These are phyloP conservation scores for Kalaharituber pfeilii DNA, from an alignment of 2,329 filamentous ascomycete species.

Conservation along the genomic window DNA sequence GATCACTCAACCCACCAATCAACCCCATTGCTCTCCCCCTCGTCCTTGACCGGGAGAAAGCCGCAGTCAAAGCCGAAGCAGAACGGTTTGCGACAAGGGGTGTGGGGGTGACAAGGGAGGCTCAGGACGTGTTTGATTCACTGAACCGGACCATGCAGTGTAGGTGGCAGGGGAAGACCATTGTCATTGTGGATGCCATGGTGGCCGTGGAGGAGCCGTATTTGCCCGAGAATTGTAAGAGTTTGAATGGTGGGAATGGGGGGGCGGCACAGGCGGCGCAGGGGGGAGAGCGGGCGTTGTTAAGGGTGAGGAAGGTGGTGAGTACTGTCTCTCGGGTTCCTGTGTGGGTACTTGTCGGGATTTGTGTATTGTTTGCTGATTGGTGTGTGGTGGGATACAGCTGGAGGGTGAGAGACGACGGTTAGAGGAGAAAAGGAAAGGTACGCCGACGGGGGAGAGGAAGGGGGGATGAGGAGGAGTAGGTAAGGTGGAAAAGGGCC, in stretches of 20 bases:
- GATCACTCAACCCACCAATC: conserved; percentile 21
- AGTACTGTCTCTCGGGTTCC: conserved; percentile 2
- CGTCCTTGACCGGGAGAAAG: conserved; percentile 12
- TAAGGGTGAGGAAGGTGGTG: conserved; percentile 22
- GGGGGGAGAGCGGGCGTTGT: conserved; percentile 18
- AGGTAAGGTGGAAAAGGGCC: background rate
- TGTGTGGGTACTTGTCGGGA: background rate
- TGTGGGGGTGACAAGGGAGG: conserved; percentile 21
- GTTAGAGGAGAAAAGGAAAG: conserved; percentile 13
- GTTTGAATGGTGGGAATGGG: background rate
- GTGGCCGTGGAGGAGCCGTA: conserved; percentile 20
- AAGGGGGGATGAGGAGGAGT: background rate
- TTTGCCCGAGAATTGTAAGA: conserved; percentile 10
- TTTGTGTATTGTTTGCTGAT: background rate
- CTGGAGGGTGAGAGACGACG: conserved; percentile 19
- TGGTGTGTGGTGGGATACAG: conserved; percentile 1
- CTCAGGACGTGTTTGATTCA: conserved; percentile 22
- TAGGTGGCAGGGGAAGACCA: conserved; percentile 22
- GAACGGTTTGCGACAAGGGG: conserved; percentile 18
- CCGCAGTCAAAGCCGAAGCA: conserved; percentile 10
- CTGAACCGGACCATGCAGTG: conserved; percentile 22
- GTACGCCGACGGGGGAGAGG: background rate
- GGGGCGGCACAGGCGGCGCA: conserved; percentile 10
- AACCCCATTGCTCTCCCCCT: conserved; percentile 15
- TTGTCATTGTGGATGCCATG: conserved; percentile 21